Evolutionary conservation across 306 rosid species (phyloP).

Genomic region (Quercus rubra): DNA sequence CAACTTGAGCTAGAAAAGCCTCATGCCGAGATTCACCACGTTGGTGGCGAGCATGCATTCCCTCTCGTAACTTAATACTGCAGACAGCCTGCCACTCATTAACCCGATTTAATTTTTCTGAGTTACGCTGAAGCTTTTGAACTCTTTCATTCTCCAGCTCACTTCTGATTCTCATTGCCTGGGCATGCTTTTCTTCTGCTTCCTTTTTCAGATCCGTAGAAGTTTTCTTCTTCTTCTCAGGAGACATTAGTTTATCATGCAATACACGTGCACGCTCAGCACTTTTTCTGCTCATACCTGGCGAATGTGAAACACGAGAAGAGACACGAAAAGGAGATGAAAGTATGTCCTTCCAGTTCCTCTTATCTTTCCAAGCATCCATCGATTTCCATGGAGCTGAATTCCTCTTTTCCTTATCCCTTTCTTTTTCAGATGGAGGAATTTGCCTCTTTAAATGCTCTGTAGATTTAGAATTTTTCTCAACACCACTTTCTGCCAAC

Average conservation of each 20-base stretch:
- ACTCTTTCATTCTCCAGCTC: conserved; percentile 95
- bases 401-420: conserved; percentile 65
- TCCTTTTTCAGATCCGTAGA: conserved; percentile 78
- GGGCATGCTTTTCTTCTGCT: conserved; percentile 95
- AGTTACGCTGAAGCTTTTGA: conserved; percentile 93
- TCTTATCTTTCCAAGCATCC: conserved; percentile 99
- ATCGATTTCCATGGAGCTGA: conserved; percentile 66
- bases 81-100: conserved; percentile 93
- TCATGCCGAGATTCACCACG: conserved; percentile 96
- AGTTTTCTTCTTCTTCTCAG: conserved; percentile 93
- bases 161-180: conserved; percentile 90
- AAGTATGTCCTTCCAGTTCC: conserved; percentile 95
- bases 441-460: conserved; percentile 55
- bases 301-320: conserved; percentile 79
- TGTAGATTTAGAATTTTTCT: conserved; percentile 44
- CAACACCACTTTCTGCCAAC: conserved; percentile 46
- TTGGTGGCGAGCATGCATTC: conserved; percentile 97
- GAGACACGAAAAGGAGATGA: conserved; percentile 81
- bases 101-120: conserved; percentile 85
- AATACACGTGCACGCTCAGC: conserved; percentile 82
- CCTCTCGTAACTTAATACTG: conserved; percentile 89
- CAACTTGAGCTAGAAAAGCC: conserved; percentile 97
- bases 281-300: conserved; percentile 86
- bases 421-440: conserved; percentile 60
- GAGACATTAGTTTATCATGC: conserved; percentile 96